Conservation (phyloP, 2,329 filamentous ascomycete genomes). For the Colletotrichum sp. region DNA sequence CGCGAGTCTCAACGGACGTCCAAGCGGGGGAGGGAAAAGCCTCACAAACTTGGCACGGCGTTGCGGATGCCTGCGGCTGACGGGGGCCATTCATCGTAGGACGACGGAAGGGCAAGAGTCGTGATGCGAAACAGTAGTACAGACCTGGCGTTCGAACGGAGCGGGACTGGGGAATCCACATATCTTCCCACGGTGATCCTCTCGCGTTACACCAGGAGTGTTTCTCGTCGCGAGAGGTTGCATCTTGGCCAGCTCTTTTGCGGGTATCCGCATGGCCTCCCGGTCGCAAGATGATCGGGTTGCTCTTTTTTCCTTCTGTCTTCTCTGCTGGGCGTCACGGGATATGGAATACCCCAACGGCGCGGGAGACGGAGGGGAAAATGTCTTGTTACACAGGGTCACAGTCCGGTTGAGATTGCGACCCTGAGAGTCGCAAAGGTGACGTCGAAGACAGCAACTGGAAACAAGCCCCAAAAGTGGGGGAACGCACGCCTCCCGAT, state of each 20-base stretch:
- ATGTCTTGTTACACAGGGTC: background rate
- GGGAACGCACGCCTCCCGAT: background rate
- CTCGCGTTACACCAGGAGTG: background rate
- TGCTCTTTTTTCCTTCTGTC: background rate
- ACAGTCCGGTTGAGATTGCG: background rate
- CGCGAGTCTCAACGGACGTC: background rate
- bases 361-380: background rate
- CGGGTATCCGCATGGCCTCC: background rate
- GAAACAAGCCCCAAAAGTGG: background rate
- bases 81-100: background rate
- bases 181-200: background rate
- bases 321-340: background rate
- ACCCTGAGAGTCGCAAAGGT: background rate
- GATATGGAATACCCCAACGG: background rate
- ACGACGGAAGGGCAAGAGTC: background rate
- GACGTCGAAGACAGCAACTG: background rate
- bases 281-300: background rate
- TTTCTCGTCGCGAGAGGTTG: background rate
- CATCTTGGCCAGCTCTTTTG: background rate
- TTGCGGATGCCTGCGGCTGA: background rate
- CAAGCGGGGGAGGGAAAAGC: background rate
- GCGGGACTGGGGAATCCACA: background rate
- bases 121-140: background rate
- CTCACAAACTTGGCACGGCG: background rate
- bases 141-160: background rate